A percentile compares a stretch with the other conserved stretches of the same genome.
phyloP scores from a whole-genome alignment of 2,329 filamentous ascomycete genomes.

The Cercospora zeina region DNA sequence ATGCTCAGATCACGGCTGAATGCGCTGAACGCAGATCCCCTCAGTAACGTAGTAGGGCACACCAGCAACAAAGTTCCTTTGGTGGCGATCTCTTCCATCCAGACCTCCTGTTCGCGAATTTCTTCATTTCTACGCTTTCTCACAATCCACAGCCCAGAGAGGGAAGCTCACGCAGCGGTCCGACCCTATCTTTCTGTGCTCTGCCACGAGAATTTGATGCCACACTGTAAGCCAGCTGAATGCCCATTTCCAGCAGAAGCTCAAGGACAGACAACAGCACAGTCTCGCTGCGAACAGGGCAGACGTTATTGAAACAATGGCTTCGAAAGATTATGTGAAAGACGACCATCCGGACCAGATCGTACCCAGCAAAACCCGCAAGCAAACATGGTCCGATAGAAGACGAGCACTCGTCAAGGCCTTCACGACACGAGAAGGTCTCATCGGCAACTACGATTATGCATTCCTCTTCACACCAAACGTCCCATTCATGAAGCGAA shows the following conservation, averaged over 20 bases:
- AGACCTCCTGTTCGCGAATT: background rate
- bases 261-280: background rate
- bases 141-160: background rate
- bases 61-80: background rate
- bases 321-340: constrained; percentile 39
- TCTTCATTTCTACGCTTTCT: background rate
- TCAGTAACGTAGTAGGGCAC: constrained; percentile 4
- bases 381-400: constrained; percentile 47
- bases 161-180: background rate
- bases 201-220: background rate
- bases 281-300: background rate
- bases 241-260: background rate
- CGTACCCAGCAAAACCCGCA: constrained; percentile 42
- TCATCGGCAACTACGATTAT: constrained; percentile 88
- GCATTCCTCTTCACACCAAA: constrained; percentile 79
- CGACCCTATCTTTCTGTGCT: constrained; percentile 2
- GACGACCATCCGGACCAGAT: constrained; percentile 50
- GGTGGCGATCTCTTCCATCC: background rate
- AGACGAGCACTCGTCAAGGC: constrained; percentile 46
- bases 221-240: constrained; percentile 2
- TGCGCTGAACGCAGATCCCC: constrained; percentile 1
- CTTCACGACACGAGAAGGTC: constrained; percentile 60
- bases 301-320: constrained; percentile 22
- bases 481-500: constrained; percentile 75
- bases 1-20: background rate